Percentiles rank a stretch among this genome's conserved stretches.
These are phyloP conservation scores for Ceratobasidium sp. DNA, from an alignment of 1,284 basidiomycete species.

Conservation along the genomic window DNA sequence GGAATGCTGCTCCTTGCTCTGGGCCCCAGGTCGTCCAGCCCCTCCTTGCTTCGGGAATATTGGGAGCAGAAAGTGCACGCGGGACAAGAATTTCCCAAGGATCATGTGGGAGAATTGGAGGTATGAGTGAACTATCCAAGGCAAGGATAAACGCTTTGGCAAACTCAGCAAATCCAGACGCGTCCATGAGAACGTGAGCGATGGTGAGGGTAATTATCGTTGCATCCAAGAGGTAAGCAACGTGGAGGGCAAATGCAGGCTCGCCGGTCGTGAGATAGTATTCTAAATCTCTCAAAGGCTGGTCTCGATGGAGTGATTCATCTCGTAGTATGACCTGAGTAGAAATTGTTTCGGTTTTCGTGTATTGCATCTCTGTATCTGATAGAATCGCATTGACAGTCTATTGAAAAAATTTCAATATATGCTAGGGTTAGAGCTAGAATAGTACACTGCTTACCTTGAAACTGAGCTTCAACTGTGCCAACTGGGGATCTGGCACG, in stretches of 20 bases:
- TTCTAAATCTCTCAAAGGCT: conserved; percentile 5
- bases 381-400: background rate
- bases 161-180: conserved; percentile 24
- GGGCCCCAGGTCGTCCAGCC: conserved; percentile 14
- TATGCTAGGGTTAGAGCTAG: background rate
- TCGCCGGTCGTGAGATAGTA: conserved; percentile 13
- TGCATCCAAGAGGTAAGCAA: conserved; percentile 18
- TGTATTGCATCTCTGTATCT: conserved; percentile 7
- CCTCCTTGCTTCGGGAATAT: conserved; percentile 4
- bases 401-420: background rate
- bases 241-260: conserved; percentile 18
- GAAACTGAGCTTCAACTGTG: conserved; percentile 2
- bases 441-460: background rate
- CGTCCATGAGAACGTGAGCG: conserved; percentile 29
- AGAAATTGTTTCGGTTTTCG: conserved; percentile 13
- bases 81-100: conserved; percentile 17
- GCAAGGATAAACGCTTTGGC: conserved; percentile 16
- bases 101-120: conserved; percentile 7
- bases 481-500: background rate
- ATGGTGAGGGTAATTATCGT: conserved; percentile 23
- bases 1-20: background rate
- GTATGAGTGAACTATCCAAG: conserved; percentile 5
- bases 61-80: background rate
- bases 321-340: conserved; percentile 23
- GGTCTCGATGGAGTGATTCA: conserved; percentile 14